phyloP scores from a whole-genome alignment of 2,329 filamentous ascomycete species.

The Trematosphaeria pertusa region DNA sequence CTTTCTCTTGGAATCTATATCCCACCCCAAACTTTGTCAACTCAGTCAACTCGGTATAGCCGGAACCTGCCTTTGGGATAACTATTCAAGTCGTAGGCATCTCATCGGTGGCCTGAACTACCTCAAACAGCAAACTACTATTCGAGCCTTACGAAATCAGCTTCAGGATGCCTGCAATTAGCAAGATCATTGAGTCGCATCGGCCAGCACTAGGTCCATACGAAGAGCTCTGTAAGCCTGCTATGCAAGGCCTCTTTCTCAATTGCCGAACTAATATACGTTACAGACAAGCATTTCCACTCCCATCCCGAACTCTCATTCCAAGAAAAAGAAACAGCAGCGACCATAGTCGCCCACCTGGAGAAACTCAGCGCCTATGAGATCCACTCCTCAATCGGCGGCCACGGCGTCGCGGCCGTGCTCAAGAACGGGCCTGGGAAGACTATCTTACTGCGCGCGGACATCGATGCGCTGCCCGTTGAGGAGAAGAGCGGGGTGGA shows the following conservation, averaged over 20 bases:
- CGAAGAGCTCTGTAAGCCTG: constrained; percentile 40
- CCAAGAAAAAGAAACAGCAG: constrained; percentile 43
- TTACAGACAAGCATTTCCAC: constrained; percentile 44
- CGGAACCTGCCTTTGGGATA: too few relatives aligned
- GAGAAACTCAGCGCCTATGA: constrained; percentile 46
- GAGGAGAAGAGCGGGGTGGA: constrained; percentile 61
- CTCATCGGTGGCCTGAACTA: too few relatives aligned
- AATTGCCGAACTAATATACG: not conserved
- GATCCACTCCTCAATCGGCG: constrained; percentile 62
- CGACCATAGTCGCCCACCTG: constrained; percentile 36
- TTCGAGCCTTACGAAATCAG: too few relatives aligned
- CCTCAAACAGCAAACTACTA: too few relatives aligned
- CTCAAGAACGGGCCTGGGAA: constrained; percentile 63
- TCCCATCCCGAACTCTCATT: constrained; percentile 45
- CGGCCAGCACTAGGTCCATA: constrained; percentile 37
- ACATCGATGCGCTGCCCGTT: constrained; percentile 68
- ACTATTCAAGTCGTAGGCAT: too few relatives aligned
- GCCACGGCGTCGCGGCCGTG: constrained; percentile 64
- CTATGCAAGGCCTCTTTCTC: too few relatives aligned
- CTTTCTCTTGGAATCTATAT: too few relatives aligned
- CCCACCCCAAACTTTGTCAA: too few relatives aligned
- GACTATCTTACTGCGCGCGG: constrained; percentile 65
- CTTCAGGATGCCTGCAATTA: constrained; percentile 42
- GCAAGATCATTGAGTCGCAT: constrained; percentile 29
- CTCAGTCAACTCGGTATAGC: too few relatives aligned